Evolutionary conservation across 306 rosid species (phyloP).

Genomic region (Gynostemma pentaphyllum): DNA sequence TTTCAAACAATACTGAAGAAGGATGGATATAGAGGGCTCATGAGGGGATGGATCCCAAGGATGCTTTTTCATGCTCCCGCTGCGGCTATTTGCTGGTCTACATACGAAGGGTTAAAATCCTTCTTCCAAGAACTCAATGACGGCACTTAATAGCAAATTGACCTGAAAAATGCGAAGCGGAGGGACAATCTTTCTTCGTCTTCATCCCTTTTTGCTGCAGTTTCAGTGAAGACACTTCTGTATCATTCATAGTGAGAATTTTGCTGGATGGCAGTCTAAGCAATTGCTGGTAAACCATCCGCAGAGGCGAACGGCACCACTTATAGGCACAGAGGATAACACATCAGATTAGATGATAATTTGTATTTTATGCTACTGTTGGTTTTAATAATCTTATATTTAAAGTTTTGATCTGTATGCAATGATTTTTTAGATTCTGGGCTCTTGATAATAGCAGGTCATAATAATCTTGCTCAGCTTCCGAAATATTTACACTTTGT

Average conservation of each 20-base stretch:
- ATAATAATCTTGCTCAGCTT: neutral
- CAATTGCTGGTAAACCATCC: no score
- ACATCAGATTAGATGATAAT: neutral
- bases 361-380: neutral
- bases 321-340: neutral
- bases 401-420: neutral
- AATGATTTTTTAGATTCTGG: neutral
- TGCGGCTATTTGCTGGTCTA: constrained; percentile 97
- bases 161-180: constrained; percentile 21
- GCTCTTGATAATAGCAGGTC: neutral
- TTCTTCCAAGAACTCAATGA: constrained; percentile 59
- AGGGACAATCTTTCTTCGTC: neutral
- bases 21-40: constrained; percentile 78
- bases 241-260: neutral
- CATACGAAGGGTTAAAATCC: constrained; percentile 80
- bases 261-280: neutral
- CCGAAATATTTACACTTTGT: neutral
- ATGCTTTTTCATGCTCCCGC: constrained; percentile 98
- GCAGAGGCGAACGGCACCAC: neutral
- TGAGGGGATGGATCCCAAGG: constrained; percentile 95
- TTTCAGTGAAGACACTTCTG: no score
- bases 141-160: constrained; percentile 20
- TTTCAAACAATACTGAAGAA: constrained; percentile 52
- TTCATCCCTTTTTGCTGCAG: neutral
- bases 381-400: neutral